phyloP scores from a whole-genome alignment of 2,329 filamentous ascomycete genomes.

The Colletotrichum sojae region DNA sequence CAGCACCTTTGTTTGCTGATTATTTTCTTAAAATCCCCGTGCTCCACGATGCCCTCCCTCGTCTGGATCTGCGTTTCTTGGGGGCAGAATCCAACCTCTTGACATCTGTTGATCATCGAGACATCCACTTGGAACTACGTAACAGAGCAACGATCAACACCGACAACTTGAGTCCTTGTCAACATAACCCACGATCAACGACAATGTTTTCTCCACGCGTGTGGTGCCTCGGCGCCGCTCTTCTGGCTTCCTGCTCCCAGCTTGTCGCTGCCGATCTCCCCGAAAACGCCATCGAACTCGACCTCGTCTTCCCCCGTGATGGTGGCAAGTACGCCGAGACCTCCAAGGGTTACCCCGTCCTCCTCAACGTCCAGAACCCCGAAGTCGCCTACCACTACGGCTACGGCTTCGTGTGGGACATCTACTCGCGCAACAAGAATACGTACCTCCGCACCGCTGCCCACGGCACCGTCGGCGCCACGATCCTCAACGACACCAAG shows the following conservation, averaged over 20 bases:
- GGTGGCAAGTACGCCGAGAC: slow-evolving; percentile 37
- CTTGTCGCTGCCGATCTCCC: slow-evolving; percentile 33
- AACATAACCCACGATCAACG: not conserved
- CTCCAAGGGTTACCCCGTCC: slow-evolving; percentile 35
- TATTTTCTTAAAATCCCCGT: slow-evolving; percentile 26
- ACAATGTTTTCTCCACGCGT: slow-evolving; percentile 29
- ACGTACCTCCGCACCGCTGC: slow-evolving; percentile 36
- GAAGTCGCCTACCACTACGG: slow-evolving; percentile 39
- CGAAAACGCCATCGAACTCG: slow-evolving; percentile 39
- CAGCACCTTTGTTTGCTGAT: not conserved
- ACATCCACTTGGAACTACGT: not conserved
- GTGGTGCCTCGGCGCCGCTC: slow-evolving; percentile 27
- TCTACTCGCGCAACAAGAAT: slow-evolving; percentile 36
- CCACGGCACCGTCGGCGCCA: slow-evolving; percentile 33
- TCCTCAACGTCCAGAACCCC: slow-evolving; percentile 40
- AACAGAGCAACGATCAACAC: slow-evolving; percentile 6
- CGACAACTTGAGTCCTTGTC: not conserved
- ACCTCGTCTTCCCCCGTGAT: slow-evolving; percentile 39
- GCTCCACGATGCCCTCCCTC: slow-evolving; percentile 16
- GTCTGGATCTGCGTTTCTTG: slow-evolving; percentile 20
- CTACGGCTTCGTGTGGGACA: slow-evolving; percentile 38
- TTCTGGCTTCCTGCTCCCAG: slow-evolving; percentile 23
- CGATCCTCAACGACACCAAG: slow-evolving; percentile 34
- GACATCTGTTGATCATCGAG: slow-evolving; percentile 13
- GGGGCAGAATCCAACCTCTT: slow-evolving; percentile 20